Conservation (phyloP, 2,329 filamentous ascomycete genomes). For the Coleophoma crateriformis region DNA sequence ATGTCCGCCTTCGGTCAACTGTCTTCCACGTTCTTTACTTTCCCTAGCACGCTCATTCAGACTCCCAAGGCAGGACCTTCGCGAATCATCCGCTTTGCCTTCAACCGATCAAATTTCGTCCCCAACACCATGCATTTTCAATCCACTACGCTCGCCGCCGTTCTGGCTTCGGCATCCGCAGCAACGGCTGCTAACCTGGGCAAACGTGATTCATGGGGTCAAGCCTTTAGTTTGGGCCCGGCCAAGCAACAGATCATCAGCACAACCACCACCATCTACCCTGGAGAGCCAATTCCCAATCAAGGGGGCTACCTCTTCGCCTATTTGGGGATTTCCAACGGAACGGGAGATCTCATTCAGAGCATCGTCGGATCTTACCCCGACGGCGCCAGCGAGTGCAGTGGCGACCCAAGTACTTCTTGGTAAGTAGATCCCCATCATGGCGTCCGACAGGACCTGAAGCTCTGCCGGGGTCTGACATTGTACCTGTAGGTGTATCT, state of each 20-base stretch:
- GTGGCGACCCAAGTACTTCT: conserved; percentile 2
- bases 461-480: too few relatives aligned
- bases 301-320: conserved; percentile 20
- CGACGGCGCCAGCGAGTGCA: conserved; percentile 16
- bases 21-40: too few relatives aligned
- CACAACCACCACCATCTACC: conserved; percentile 20
- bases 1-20: too few relatives aligned
- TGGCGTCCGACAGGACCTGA: too few relatives aligned
- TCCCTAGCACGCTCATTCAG: too few relatives aligned
- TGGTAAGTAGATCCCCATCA: too few relatives aligned
- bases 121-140: too few relatives aligned
- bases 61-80: too few relatives aligned
- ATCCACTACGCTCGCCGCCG: too few relatives aligned
- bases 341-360: conserved; percentile 19
- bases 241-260: conserved; percentile 15
- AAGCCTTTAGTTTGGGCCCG: conserved; percentile 15
- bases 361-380: conserved; percentile 14
- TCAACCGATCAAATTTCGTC: too few relatives aligned
- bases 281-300: conserved; percentile 17
- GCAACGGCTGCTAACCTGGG: background rate
- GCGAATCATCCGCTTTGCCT: too few relatives aligned
- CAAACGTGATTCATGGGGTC: conserved; percentile 18
- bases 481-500: conserved; percentile 10
- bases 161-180: too few relatives aligned
- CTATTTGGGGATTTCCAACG: conserved; percentile 22